Percentiles rank a stretch among this genome's conserved stretches.
Evolutionary conservation across 1,139 yeast species (phyloP).

Genomic region (Scheffersomyces stambukii): DNA sequence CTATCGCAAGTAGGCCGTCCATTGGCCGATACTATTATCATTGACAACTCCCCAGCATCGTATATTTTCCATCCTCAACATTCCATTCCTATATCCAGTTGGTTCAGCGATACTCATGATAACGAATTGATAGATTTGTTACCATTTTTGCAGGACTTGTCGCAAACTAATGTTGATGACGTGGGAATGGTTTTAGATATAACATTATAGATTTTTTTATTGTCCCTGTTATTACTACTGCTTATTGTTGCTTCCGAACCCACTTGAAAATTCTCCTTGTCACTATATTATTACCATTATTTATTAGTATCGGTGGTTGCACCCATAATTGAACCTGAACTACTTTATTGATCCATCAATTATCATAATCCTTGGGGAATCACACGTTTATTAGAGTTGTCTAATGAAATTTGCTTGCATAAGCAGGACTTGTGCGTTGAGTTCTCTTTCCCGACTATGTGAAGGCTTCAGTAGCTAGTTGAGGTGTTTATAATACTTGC

Average conservation of each 20-base stretch:
- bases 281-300: neutral
- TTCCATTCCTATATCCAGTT: slow-evolving; percentile 95
- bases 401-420: no score
- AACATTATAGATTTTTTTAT: slow-evolving; percentile 32
- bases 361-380: no score
- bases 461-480: no score
- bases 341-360: no score
- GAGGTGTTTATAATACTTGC: no score
- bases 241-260: neutral
- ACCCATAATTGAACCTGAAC: no score
- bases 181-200: slow-evolving; percentile 83
- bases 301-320: neutral
- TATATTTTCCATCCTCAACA: slow-evolving; percentile 97
- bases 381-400: no score
- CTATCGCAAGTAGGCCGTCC: slow-evolving; percentile 93
- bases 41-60: slow-evolving; percentile 96
- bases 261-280: neutral
- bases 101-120: slow-evolving; percentile 98
- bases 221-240: neutral
- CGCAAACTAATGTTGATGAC: slow-evolving; percentile 67
- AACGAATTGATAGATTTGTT: slow-evolving; percentile 88
- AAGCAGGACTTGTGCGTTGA: no score
- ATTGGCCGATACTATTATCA: slow-evolving; percentile 74
- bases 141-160: slow-evolving; percentile 84
- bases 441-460: no score